These are phyloP conservation scores for Pelargonium exstipulatum DNA, from an alignment of 441 rosid genomes.

Conservation along the genomic window DNA sequence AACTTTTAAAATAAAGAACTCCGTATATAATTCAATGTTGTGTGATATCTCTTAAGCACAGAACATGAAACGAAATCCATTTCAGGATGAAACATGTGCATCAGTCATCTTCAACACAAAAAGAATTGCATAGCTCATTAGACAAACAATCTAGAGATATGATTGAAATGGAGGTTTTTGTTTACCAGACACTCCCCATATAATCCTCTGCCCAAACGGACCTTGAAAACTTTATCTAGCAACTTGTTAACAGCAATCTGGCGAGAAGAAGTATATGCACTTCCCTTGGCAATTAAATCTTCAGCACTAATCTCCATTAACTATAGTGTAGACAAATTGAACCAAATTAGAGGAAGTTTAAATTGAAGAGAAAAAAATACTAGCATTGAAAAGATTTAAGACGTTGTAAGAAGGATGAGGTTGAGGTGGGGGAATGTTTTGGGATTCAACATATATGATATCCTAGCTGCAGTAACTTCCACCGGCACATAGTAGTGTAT, in stretches of 20 bases:
- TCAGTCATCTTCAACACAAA: neutral
- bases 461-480: neutral
- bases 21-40: neutral
- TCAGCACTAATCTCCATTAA: slow-evolving; percentile 46
- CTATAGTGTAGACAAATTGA: slow-evolving; percentile 30
- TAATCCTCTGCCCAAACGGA: slow-evolving; percentile 68
- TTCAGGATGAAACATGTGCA: slow-evolving; percentile 7
- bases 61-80: neutral
- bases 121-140: neutral
- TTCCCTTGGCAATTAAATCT: slow-evolving; percentile 54
- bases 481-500: neutral
- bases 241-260: slow-evolving; percentile 50
- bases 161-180: slow-evolving; percentile 8
- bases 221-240: slow-evolving; percentile 47
- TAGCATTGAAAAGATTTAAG: neutral
- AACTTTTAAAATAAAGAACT: no score
- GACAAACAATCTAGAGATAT: neutral
- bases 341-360: slow-evolving; percentile 19
- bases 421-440: neutral
- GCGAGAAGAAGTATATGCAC: slow-evolving; percentile 35
- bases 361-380: neutral
- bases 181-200: slow-evolving; percentile 89
- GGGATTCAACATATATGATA: neutral
- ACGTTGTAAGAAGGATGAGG: no score
- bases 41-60: neutral